These are phyloP conservation scores for Fusarium haematococcum DNA, from an alignment of 2,329 filamentous ascomycete genomes.

Conservation along the genomic window DNA sequence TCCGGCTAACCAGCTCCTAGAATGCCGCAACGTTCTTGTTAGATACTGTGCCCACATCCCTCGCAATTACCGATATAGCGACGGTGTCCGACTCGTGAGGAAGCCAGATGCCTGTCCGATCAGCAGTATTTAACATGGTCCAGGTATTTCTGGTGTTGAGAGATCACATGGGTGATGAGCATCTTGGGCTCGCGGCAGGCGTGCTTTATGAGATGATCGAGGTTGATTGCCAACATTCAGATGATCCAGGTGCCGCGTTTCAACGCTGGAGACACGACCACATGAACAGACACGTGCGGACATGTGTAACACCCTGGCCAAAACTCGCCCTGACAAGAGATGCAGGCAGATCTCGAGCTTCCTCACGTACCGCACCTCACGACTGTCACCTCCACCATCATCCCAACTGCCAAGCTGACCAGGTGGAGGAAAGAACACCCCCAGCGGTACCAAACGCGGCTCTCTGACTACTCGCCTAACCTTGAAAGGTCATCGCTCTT, in stretches of 20 bases:
- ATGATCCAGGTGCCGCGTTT: constrained; percentile 59
- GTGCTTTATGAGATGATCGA: constrained; percentile 62
- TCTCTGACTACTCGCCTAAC: constrained; percentile 52
- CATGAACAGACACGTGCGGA: constrained; percentile 56
- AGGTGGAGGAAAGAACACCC: constrained; percentile 53
- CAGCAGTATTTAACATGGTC: not conserved
- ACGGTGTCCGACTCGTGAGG: constrained; percentile 56
- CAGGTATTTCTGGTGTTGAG: constrained; percentile 57
- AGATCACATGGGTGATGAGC: constrained; percentile 59
- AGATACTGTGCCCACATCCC: constrained; percentile 58
- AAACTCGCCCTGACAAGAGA: constrained; percentile 14
- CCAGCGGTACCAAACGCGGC: constrained; percentile 53
- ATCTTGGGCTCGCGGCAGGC: constrained; percentile 56
- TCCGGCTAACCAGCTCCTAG: constrained; percentile 39
- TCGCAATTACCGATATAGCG: constrained; percentile 59
- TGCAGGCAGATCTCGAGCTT: constrained; percentile 56
- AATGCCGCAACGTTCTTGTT: constrained; percentile 59
- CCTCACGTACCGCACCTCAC: constrained; percentile 61
- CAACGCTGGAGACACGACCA: constrained; percentile 61
- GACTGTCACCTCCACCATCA: constrained; percentile 56
- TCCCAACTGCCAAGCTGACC: constrained; percentile 52
- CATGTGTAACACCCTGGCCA: not conserved
- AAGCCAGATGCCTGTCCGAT: not conserved
- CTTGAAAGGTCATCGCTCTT: constrained; percentile 17
- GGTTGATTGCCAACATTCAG: constrained; percentile 57